phyloP scores from a whole-genome alignment of 2,329 filamentous ascomycete genomes.

The Ophiostoma perfectum region DNA sequence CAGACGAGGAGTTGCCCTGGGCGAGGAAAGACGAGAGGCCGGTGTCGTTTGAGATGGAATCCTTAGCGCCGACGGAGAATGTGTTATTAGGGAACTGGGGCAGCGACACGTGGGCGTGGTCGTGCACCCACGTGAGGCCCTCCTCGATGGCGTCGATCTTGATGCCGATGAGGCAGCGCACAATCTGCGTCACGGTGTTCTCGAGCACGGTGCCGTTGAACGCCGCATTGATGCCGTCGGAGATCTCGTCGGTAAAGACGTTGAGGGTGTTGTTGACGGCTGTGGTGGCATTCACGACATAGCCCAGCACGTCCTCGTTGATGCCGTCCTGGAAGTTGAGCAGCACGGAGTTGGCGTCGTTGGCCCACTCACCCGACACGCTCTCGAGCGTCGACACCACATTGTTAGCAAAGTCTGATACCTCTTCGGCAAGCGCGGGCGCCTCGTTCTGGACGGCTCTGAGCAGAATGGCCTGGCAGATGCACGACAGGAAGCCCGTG shows the following conservation, averaged over 20 bases:
- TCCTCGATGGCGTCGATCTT: conserved; percentile 82
- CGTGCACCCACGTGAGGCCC: conserved; percentile 87
- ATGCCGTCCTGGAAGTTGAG: conserved; percentile 51
- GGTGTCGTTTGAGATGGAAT: conserved; percentile 53
- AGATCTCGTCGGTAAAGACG: conserved; percentile 72
- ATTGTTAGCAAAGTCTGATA: conserved; percentile 72
- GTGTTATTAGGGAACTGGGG: conserved; percentile 73
- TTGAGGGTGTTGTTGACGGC: conserved; percentile 84
- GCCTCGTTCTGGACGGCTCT: conserved; percentile 67
- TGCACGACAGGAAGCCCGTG: conserved; percentile 74
- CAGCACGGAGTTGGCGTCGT: conserved; percentile 69
- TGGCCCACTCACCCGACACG: conserved; percentile 70
- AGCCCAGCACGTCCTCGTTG: conserved; percentile 79
- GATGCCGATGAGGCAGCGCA: conserved; percentile 80
- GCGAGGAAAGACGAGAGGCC: conserved; percentile 71
- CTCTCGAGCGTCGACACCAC: conserved; percentile 68
- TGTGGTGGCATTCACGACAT: conserved; percentile 76
- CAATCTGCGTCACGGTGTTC: conserved; percentile 69
- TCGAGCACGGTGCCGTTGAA: conserved; percentile 80
- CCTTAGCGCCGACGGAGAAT: conserved; percentile 72
- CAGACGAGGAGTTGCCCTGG: conserved; percentile 34
- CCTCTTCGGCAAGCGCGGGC: conserved; percentile 66
- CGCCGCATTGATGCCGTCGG: conserved; percentile 63
- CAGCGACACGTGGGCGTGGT: conserved; percentile 77
- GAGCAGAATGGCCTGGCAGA: conserved; percentile 78